Conservation (phyloP, 768 basidiomycete genomes). For the Kwoniella dejecticola region DNA sequence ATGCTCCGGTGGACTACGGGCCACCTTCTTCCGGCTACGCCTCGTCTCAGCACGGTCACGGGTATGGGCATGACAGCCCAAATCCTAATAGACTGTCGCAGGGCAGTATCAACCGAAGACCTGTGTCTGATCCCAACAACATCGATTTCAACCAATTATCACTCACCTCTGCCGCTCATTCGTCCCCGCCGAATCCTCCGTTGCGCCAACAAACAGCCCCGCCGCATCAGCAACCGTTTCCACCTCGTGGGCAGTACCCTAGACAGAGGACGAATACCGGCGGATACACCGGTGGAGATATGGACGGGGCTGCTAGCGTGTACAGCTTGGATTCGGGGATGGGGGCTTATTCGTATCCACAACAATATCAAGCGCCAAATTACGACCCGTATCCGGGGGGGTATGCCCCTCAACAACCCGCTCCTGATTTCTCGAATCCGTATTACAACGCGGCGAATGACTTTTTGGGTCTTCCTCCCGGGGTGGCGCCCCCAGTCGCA, state of each 20-base stretch:
- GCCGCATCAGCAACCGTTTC: conserved; percentile 13
- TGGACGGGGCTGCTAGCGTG: conserved; percentile 44
- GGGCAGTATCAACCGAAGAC: conserved; percentile 31
- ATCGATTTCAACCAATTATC: conserved; percentile 31
- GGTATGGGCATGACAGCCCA: conserved; percentile 4
- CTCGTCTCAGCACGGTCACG: conserved; percentile 18
- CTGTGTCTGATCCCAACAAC: conserved; percentile 47
- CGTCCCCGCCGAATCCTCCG: conserved; percentile 26
- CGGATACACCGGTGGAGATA: conserved; percentile 26
- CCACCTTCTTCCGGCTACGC: conserved; percentile 18
- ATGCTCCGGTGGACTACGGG: conserved; percentile 49
- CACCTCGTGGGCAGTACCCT: conserved; percentile 20
- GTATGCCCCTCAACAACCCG: conserved; percentile 24
- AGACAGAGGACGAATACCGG: conserved; percentile 27
- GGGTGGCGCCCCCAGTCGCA: conserved; percentile 17
- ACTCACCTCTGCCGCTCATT: conserved; percentile 20
- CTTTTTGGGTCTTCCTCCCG: conserved; percentile 51
- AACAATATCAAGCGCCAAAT: conserved; percentile 21
- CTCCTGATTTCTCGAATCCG: conserved; percentile 51
- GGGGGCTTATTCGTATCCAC: conserved; percentile 44
- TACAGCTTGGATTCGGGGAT: conserved; percentile 54
- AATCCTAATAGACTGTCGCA: conserved; percentile 29
- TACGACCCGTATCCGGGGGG: conserved; percentile 24
- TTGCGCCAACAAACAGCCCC: conserved; percentile 26
- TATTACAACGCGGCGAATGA: conserved; percentile 55